A percentile compares a stretch with the other conserved stretches of the same genome.
These are phyloP conservation scores for Beauveria pseudobassiana DNA, from an alignment of 2,329 filamentous ascomycete species.

Conservation along the genomic window DNA sequence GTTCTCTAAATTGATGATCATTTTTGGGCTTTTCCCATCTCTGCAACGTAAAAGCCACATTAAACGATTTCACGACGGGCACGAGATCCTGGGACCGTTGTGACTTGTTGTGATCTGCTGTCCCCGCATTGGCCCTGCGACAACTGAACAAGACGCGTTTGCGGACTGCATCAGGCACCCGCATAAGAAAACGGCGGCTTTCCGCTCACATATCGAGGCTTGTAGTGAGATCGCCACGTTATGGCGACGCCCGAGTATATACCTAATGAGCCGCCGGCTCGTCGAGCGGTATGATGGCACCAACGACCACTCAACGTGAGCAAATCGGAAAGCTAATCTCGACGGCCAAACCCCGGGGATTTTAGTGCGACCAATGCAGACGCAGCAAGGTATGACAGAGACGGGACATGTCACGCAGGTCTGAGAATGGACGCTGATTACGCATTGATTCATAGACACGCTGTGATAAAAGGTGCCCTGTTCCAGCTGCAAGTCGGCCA, in stretches of 20 bases:
- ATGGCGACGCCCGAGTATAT: slow-evolving; percentile 2
- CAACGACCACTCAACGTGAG: neutral
- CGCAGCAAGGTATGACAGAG: slow-evolving; percentile 18
- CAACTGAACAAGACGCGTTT: neutral
- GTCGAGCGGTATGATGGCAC: slow-evolving; percentile 7
- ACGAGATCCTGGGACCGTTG: too few species aligned
- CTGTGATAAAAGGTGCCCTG: slow-evolving; percentile 52
- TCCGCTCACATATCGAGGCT: neutral
- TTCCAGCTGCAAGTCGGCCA: slow-evolving; percentile 48
- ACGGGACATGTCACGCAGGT: neutral
- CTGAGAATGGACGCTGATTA: neutral
- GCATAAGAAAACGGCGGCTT: neutral
- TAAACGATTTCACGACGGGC: too few species aligned
- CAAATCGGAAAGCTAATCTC: neutral
- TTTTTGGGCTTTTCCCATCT: neutral
- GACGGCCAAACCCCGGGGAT: neutral
- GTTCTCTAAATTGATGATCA: neutral
- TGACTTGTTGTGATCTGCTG: too few species aligned
- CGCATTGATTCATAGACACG: slow-evolving; percentile 21
- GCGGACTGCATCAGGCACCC: too few species aligned
- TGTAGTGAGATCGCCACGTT: neutral
- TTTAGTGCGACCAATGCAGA: slow-evolving; percentile 27
- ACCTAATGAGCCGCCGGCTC: slow-evolving; percentile 5
- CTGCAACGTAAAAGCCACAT: neutral
- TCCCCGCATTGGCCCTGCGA: neutral